phyloP scores from a whole-genome alignment of 2,329 filamentous ascomycete genomes.

The Fusarium sp. region DNA sequence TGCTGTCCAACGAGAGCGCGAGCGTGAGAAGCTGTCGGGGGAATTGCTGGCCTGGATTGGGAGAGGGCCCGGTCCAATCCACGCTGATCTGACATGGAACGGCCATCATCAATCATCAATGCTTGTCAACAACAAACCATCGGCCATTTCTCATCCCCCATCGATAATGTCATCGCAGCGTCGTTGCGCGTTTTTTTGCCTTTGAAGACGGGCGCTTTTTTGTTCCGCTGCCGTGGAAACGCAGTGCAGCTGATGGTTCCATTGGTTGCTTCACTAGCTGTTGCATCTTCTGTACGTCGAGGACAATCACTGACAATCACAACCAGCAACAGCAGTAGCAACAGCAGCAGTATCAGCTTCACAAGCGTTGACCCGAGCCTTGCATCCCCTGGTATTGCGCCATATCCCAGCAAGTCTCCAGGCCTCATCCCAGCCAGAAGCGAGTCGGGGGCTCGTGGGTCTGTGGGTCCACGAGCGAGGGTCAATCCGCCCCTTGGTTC shows the following conservation, averaged over 20 bases:
- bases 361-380: conserved; percentile 37
- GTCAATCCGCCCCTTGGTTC: conserved; percentile 28
- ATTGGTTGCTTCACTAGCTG: conserved; percentile 10
- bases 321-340: conserved; percentile 8
- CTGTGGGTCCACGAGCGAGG: conserved; percentile 37
- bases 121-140: conserved; percentile 21
- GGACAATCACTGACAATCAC: conserved; percentile 30
- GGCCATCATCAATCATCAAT: conserved; percentile 13
- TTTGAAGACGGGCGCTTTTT: conserved; percentile 5
- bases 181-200: background rate
- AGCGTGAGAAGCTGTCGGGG: conserved; percentile 15
- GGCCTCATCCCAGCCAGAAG: conserved; percentile 35
- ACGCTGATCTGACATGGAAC: conserved; percentile 37
- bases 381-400: conserved; percentile 43
- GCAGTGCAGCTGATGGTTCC: background rate
- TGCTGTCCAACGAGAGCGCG: conserved; percentile 27
- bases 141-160: conserved; percentile 2
- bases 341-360: background rate
- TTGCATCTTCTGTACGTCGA: conserved; percentile 15
- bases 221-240: conserved; percentile 12
- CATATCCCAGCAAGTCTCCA: conserved; percentile 38
- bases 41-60: conserved; percentile 20
- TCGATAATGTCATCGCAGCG: conserved; percentile 8
- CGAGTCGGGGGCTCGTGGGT: conserved; percentile 23
- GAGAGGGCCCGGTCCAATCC: conserved; percentile 7